phyloP scores from a whole-genome alignment of 1,139 yeast genomes.

The Yamadazyma trypodendri region DNA sequence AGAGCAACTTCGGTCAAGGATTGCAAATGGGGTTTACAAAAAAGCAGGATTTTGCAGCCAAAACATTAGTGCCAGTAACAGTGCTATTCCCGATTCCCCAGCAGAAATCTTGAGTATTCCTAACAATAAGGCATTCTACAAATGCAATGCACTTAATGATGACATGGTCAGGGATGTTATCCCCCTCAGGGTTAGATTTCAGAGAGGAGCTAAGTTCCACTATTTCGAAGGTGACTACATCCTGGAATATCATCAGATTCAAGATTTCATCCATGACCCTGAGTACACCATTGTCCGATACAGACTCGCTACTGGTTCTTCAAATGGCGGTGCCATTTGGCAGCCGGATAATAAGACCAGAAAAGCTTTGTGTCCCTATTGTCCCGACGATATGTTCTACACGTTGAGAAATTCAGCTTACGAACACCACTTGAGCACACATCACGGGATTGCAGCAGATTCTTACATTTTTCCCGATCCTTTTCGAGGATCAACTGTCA shows the following conservation, averaged over 20 bases:
- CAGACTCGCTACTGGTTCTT: not conserved
- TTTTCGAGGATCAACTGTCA: slow-evolving; percentile 16
- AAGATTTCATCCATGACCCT: slow-evolving; percentile 9
- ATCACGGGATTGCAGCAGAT: slow-evolving; percentile 32
- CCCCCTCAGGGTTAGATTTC: no score
- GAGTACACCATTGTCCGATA: slow-evolving; percentile 6
- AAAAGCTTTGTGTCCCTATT: slow-evolving; percentile 35
- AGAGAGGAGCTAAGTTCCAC: not conserved
- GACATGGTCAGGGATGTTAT: no score
- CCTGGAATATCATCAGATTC: not conserved
- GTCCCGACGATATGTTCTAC: slow-evolving; percentile 25
- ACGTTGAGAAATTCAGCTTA: slow-evolving; percentile 33
- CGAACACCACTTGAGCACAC: slow-evolving; percentile 32
- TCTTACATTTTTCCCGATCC: slow-evolving; percentile 28
- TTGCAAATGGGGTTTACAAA: no score
- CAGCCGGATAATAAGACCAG: slow-evolving; percentile 22
- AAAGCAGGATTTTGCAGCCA: no score
- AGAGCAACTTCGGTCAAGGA: no score
- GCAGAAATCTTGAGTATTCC: no score
- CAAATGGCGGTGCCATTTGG: not conserved
- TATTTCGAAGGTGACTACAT: not conserved
- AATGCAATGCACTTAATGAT: no score
- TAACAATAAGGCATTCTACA: no score
- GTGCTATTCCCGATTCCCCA: no score
- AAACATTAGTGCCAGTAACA: no score